phyloP scores from a whole-genome alignment of 257 asterid genomes.

The Jacaranda copaia region DNA sequence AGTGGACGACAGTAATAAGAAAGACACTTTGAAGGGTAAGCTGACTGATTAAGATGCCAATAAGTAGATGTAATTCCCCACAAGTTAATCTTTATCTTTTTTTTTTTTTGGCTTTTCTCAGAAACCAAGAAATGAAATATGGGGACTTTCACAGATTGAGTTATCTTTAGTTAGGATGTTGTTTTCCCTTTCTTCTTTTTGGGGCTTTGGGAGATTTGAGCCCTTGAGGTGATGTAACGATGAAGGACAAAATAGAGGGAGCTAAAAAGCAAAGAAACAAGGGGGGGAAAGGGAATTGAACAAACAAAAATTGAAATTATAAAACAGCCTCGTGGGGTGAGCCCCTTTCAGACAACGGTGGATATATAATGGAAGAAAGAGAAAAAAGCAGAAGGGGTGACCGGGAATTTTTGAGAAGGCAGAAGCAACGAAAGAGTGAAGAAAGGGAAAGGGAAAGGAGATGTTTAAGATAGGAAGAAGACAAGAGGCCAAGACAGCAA shows the following conservation, averaged over 20 bases:
- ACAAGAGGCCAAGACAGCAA: slow-evolving; percentile 46
- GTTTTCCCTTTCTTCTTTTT: slow-evolving; percentile 36
- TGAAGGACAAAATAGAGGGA: slow-evolving; percentile 42
- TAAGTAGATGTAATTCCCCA: not conserved
- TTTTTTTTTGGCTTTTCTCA: not conserved
- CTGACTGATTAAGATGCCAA: not conserved
- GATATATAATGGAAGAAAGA: slow-evolving; percentile 6
- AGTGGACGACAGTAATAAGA: not conserved
- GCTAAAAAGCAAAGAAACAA: not conserved
- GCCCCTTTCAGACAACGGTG: slow-evolving; percentile 1
- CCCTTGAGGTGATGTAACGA: slow-evolving; percentile 47
- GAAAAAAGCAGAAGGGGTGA: not conserved
- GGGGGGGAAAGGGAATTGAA: not conserved
- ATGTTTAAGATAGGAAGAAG: slow-evolving; percentile 20
- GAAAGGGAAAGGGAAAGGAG: not conserved
- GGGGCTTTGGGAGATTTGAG: slow-evolving; percentile 20
- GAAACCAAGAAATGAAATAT: no score
- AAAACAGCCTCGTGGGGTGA: slow-evolving; percentile 10
- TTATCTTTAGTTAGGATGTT: slow-evolving; percentile 4
- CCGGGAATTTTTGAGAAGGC: not conserved
- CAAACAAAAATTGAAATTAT: not conserved
- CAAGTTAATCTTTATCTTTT: not conserved
- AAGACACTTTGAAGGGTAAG: not conserved
- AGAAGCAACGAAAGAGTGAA: not conserved
- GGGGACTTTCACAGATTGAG: slow-evolving; percentile 18